Conservation (phyloP, 1,139 yeast genomes). For the Blastobotrys illinoisensis region DNA sequence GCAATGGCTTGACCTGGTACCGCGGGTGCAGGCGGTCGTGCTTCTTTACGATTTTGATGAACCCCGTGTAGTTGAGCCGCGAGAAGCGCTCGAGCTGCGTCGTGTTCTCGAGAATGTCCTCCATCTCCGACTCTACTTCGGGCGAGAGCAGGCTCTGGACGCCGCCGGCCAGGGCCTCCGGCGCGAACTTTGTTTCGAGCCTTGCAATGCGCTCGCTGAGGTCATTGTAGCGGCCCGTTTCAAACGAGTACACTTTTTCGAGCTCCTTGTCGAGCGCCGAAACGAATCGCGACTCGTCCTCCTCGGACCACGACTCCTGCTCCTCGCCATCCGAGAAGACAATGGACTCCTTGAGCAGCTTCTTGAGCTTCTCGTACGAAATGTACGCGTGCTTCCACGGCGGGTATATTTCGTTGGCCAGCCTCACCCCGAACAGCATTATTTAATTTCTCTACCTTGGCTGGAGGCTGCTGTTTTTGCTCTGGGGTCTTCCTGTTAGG, state of each 20-base stretch:
- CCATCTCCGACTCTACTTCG: conserved; percentile 59
- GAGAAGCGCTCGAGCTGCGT: conserved; percentile 87
- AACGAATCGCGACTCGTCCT: conserved; percentile 81
- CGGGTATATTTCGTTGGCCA: conserved; percentile 72
- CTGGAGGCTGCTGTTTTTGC: neutral
- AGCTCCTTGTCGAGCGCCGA: conserved; percentile 74
- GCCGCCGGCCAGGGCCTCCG: conserved; percentile 9
- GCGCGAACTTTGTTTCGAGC: conserved; percentile 47
- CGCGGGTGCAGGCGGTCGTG: conserved; percentile 86
- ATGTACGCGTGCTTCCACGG: conserved; percentile 89
- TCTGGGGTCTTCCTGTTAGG: neutral
- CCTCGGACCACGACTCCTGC: conserved; percentile 55
- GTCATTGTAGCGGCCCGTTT: conserved; percentile 62
- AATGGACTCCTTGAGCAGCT: conserved; percentile 73
- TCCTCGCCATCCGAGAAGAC: conserved; percentile 32
- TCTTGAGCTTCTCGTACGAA: conserved; percentile 72
- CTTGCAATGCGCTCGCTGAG: conserved; percentile 59
- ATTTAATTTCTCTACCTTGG: neutral
- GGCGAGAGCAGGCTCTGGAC: conserved; percentile 46
- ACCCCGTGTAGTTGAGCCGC: conserved; percentile 89
- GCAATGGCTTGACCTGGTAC: conserved; percentile 80
- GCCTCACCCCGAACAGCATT: conserved; percentile 84
- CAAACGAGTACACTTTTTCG: conserved; percentile 91
- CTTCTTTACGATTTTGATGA: conserved; percentile 88
- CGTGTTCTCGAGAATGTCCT: conserved; percentile 65